Evolutionary conservation across 2,329 filamentous ascomycete species (phyloP).

Genomic region (Verticillium dahliae): DNA sequence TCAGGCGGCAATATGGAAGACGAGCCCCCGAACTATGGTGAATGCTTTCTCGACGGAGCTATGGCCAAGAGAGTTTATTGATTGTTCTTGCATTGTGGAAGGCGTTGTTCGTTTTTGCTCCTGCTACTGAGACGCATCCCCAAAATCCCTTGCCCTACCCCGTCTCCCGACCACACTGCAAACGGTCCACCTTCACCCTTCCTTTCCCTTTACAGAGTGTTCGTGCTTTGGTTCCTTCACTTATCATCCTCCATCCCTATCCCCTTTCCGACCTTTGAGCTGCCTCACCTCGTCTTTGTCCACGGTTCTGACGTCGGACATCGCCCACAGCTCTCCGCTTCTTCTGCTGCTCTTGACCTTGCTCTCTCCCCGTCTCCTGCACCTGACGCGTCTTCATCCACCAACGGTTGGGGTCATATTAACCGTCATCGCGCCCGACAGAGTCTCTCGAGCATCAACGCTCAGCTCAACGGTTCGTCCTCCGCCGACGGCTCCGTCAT

Average conservation of each 20-base stretch:
- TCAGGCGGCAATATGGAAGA: neutral
- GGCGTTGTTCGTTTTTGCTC: neutral
- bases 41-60: neutral
- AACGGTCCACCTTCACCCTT: neutral
- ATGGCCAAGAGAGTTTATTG: neutral
- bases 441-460: slow-evolving; percentile 42
- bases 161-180: neutral
- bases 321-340: slow-evolving; percentile 65
- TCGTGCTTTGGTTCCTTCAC: neutral
- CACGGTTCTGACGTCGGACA: neutral
- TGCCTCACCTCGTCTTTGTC: neutral
- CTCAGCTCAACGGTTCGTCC: slow-evolving; percentile 28
- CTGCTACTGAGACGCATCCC: neutral
- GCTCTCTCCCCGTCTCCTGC: slow-evolving; percentile 63
- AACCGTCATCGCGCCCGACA: slow-evolving; percentile 63
- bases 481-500: slow-evolving; percentile 36
- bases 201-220: too few relatives aligned
- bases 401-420: slow-evolving; percentile 54
- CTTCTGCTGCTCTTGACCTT: slow-evolving; percentile 74
- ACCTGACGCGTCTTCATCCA: slow-evolving; percentile 40
- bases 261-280: neutral
- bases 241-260: slow-evolving; percentile 1
- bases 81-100: neutral
- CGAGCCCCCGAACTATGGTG: neutral
- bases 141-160: neutral